Evolutionary conservation across 2,329 filamentous ascomycete species (phyloP).

Genomic region (Grosmannia serpens): DNA sequence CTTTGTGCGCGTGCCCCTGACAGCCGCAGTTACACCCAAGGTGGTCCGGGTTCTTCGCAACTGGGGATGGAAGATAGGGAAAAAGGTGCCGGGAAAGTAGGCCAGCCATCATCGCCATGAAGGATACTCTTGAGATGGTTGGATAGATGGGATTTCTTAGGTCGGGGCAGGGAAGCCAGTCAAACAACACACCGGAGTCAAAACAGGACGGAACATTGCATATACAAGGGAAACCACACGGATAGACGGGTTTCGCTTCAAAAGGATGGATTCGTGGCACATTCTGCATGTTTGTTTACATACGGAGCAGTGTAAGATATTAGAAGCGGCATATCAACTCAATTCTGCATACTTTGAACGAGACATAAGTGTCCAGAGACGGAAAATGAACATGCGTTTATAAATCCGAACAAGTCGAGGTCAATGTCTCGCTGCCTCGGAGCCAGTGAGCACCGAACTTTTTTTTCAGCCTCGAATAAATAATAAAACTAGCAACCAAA

Average conservation of each 20-base stretch:
- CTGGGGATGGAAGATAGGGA: slow-evolving; percentile 95
- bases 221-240: neutral
- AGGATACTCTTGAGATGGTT: neutral
- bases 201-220: neutral
- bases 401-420: no score
- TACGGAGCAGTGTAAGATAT: neutral
- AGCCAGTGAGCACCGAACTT: no score
- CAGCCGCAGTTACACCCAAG: slow-evolving; percentile 82
- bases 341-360: neutral
- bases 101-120: neutral
- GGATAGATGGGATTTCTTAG: neutral
- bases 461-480: no score
- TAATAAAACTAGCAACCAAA: no score
- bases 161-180: neutral
- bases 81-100: slow-evolving; percentile 30
- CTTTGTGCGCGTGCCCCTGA: slow-evolving; percentile 86
- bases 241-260: neutral
- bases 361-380: no score
- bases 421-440: no score
- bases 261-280: neutral
- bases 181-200: neutral
- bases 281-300: neutral
- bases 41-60: slow-evolving; percentile 78
- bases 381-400: no score
- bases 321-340: neutral